These are phyloP conservation scores for Kickxella alabastrina DNA, from an alignment of 192 early-diverging fungal species.

Conservation along the genomic window DNA sequence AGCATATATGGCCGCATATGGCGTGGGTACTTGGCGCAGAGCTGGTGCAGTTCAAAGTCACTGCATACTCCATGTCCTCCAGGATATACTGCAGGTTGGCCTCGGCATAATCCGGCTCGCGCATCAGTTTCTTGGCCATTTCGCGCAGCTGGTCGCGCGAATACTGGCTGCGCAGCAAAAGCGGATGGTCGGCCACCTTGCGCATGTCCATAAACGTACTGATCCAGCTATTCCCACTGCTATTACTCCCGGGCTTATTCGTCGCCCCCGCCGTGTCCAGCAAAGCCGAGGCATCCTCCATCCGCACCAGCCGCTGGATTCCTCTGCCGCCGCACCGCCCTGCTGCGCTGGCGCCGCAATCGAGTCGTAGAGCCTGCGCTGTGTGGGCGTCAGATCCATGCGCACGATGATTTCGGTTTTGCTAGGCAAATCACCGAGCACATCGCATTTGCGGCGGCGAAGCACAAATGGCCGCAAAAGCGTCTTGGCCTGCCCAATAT, in stretches of 20 bases:
- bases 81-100: constrained; percentile 67
- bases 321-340: neutral
- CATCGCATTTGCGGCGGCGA: constrained; percentile 72
- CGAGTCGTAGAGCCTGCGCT: constrained; percentile 55
- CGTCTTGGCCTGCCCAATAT: constrained; percentile 71
- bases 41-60: constrained; percentile 78
- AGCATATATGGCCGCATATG: constrained; percentile 52
- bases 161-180: constrained; percentile 70
- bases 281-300: neutral
- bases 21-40: constrained; percentile 51
- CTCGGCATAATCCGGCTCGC: constrained; percentile 74
- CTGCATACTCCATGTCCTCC: constrained; percentile 87
- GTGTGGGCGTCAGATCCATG: constrained; percentile 50
- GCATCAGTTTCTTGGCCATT: constrained; percentile 67
- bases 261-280: neutral
- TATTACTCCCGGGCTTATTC: constrained; percentile 2
- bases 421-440: constrained; percentile 60
- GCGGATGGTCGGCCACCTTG: constrained; percentile 81
- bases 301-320: neutral
- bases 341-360: constrained; percentile 33
- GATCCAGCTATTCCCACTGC: constrained; percentile 34
- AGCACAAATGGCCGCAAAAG: constrained; percentile 89
- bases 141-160: constrained; percentile 49
- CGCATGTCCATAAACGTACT: constrained; percentile 76
- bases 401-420: constrained; percentile 57